These are phyloP conservation scores for Maudiozyma barnettii DNA, from an alignment of 805 yeast species.

Conservation along the genomic window DNA sequence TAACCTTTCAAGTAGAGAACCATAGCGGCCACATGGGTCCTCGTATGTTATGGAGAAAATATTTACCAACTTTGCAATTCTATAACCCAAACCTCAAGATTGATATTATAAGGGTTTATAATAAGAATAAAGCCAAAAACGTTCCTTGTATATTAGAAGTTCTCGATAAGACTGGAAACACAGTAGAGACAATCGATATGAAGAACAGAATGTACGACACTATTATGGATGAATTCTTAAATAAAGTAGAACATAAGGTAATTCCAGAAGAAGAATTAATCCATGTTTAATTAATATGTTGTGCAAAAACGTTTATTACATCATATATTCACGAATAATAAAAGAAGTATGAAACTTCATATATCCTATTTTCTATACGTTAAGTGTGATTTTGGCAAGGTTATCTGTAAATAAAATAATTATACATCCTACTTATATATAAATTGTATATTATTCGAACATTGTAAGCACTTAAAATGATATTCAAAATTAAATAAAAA, in stretches of 20 bases:
- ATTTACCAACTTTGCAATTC: slow-evolving; percentile 68
- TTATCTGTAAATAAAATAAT: background rate
- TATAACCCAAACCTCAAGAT: slow-evolving; percentile 70
- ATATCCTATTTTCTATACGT: background rate
- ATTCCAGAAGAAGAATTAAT: slow-evolving; percentile 40
- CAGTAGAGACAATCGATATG: slow-evolving; percentile 41
- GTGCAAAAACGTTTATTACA: too few relatives aligned
- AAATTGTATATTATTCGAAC: too few relatives aligned
- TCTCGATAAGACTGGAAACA: slow-evolving; percentile 13
- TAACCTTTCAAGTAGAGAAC: slow-evolving; percentile 41
- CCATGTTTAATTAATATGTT: slow-evolving; percentile 5
- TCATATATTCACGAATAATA: too few relatives aligned
- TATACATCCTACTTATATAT: too few relatives aligned
- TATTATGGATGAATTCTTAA: slow-evolving; percentile 49
- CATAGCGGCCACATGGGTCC: slow-evolving; percentile 56
- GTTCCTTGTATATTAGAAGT: slow-evolving; percentile 24
- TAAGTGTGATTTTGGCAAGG: background rate
- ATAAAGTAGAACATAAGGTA: slow-evolving; percentile 40
- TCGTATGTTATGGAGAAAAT: slow-evolving; percentile 63
- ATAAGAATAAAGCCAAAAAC: slow-evolving; percentile 16
- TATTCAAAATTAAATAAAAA: too few relatives aligned
- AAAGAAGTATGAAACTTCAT: too few relatives aligned
- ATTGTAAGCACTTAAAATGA: too few relatives aligned
- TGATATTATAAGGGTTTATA: slow-evolving; percentile 46
- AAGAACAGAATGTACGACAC: slow-evolving; percentile 38